phyloP scores from a whole-genome alignment of 208 protist species.

The Herpetomonas samuelpessoai region DNA sequence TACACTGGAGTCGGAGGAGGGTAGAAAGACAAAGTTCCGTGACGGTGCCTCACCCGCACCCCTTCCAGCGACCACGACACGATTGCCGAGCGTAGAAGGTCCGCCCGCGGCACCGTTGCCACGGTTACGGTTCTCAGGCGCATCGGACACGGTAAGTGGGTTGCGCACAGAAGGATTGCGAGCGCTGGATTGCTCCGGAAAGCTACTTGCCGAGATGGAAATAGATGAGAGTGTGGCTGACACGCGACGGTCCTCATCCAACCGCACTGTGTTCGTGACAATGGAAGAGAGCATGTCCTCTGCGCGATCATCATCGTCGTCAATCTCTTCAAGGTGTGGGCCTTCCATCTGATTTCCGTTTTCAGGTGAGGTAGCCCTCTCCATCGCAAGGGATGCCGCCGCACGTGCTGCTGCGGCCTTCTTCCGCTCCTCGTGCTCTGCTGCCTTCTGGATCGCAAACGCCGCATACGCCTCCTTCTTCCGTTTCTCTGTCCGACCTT shows the following conservation, averaged over 20 bases:
- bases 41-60: too few relatives aligned
- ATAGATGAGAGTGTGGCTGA: background rate
- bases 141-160: background rate
- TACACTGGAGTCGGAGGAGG: slow-evolving; percentile 14
- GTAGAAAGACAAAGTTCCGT: background rate
- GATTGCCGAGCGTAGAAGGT: too few relatives aligned
- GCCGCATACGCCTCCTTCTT: background rate
- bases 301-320: too few relatives aligned
- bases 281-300: slow-evolving; percentile 1
- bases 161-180: too few relatives aligned
- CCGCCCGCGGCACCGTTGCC: too few relatives aligned
- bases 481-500: background rate
- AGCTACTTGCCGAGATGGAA: slow-evolving; percentile 3
- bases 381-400: too few relatives aligned
- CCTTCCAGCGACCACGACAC: too few relatives aligned
- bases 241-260: background rate
- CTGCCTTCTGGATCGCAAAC: background rate
- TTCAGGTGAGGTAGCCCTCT: too few relatives aligned
- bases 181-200: background rate
- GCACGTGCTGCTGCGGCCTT: too few relatives aligned
- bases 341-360: too few relatives aligned
- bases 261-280: background rate
- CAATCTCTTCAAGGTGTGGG: too few relatives aligned
- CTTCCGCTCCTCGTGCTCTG: background rate
- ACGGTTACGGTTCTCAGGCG: too few relatives aligned